A percentile compares a stretch with the other conserved stretches of the same genome.
Evolutionary conservation across 1,139 yeast species (phyloP).

Genomic region (Geotrichum fermentans): DNA sequence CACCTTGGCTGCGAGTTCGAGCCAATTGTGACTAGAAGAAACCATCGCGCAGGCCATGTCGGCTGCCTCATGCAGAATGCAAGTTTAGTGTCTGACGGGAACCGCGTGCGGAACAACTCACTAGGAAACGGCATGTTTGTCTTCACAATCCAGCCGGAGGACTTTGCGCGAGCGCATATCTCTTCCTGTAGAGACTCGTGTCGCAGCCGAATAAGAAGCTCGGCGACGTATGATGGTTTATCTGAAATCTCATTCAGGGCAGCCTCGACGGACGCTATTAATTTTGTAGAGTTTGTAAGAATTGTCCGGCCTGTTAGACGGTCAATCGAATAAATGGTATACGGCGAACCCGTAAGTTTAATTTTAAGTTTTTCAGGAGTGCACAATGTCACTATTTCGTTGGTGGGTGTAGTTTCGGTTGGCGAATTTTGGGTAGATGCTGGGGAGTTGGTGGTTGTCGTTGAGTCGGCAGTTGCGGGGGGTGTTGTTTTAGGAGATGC

Average conservation of each 20-base stretch:
- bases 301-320: constrained; percentile 34
- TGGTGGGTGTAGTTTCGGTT: background rate
- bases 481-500: constrained; percentile 8
- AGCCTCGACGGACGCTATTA: constrained; percentile 32
- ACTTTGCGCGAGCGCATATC: constrained; percentile 32
- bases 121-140: constrained; percentile 26
- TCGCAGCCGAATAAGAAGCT: constrained; percentile 31
- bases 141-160: constrained; percentile 37
- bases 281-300: constrained; percentile 32
- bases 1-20: constrained; percentile 29
- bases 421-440: background rate
- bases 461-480: constrained; percentile 4
- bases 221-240: constrained; percentile 28
- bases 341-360: constrained; percentile 28
- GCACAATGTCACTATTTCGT: constrained; percentile 18
- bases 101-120: constrained; percentile 29
- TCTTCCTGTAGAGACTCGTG: constrained; percentile 35
- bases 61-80: constrained; percentile 35
- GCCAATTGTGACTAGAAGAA: constrained; percentile 33
- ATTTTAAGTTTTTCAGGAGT: constrained; percentile 26
- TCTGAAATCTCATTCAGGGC: constrained; percentile 33
- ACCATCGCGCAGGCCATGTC: constrained; percentile 38
- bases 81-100: constrained; percentile 26
- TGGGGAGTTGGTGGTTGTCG: constrained; percentile 1
- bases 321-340: constrained; percentile 33